Evolutionary conservation across 257 asterid species (phyloP), one percentile per base, ranked within the genome.

Genomic region (Solanum virginianum): DNA sequence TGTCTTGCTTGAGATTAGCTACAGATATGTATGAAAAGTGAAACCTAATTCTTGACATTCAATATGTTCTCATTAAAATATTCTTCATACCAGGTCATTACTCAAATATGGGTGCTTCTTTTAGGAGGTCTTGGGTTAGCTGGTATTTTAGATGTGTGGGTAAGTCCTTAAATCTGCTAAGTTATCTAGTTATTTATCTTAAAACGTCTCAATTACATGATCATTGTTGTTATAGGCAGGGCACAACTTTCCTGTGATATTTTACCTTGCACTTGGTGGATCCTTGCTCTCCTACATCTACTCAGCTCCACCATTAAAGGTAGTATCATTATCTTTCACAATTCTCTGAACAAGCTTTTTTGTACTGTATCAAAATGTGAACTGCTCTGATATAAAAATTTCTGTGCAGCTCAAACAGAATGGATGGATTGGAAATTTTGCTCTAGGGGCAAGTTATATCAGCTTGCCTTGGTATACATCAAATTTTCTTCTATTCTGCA

Each of bases 301-400:
- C 88, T 96, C 99, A 82, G 98, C 99, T 86, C 99, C 99, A 54
- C 98, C 99, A 65, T 86, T 96, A 60, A 96, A 96, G 99, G 99
- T 94, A 79, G 83, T 43, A 83, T 20, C 77, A 49, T 68, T 68
- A 54, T 82, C 59, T 81, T 88, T 86, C 83, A 43, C 56, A 74
- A 71, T 80, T 83, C 59, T 26, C 80, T 81, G 49, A 79, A 29
- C 47, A 26, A 20, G 0, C 17, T 26, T 75, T 11, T 24, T 51
- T 77, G 47, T 53, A 53, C 47, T 10, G 29, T 79, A 59, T 85
- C 66, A 81, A 81, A 45, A 20, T 39, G 83, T 53, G 87, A 55
- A 47, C 55, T 43, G 54, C 51, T 15, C 54, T 20, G 49, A 81
- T 55, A 57, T 71, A 20, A 36, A 66, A 83, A 8, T 4, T 74